Percentiles rank a stretch among this genome's conserved stretches.
phyloP scores from a whole-genome alignment of 2,329 filamentous ascomycete species.

The Phialophora chinensis region DNA sequence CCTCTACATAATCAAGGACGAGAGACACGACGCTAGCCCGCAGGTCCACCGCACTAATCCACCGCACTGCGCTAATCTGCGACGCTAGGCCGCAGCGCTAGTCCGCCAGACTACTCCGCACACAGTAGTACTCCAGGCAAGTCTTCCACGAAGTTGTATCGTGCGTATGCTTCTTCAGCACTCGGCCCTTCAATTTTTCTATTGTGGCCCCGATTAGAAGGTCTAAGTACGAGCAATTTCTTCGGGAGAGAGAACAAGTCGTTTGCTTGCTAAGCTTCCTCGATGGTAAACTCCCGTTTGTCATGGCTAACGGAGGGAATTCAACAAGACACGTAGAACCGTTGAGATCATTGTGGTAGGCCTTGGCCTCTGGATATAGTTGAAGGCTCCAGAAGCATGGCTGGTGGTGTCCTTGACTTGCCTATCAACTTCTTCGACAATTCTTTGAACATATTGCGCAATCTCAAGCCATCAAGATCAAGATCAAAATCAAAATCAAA shows the following conservation, averaged over 20 bases:
- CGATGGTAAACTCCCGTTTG: not conserved
- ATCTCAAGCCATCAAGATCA: not conserved
- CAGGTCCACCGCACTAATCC: not conserved
- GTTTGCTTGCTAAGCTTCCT: not conserved
- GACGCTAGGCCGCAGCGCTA: not conserved
- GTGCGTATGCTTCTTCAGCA: too few relatives aligned
- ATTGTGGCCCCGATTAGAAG: not conserved
- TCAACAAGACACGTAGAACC: not conserved
- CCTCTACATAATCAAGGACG: not conserved
- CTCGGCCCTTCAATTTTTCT: not conserved
- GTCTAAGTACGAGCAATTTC: not conserved
- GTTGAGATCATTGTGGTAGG: not conserved
- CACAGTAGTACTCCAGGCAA: not conserved
- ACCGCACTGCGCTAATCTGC: too few relatives aligned
- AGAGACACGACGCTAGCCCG: too few relatives aligned
- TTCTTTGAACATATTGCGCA: not conserved
- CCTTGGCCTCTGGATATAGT: not conserved
- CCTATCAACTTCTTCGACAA: not conserved
- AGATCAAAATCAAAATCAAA: not conserved
- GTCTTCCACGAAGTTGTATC: too few relatives aligned
- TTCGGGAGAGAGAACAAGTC: not conserved
- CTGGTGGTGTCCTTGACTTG: not conserved
- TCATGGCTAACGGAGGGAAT: not conserved
- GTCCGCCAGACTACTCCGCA: not conserved
- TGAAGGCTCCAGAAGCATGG: not conserved